Evolutionary conservation across 345 rosid genomes (phyloP), one percentile per base, ranked within the genome.

Genomic region (Hevea brasiliensis): DNA sequence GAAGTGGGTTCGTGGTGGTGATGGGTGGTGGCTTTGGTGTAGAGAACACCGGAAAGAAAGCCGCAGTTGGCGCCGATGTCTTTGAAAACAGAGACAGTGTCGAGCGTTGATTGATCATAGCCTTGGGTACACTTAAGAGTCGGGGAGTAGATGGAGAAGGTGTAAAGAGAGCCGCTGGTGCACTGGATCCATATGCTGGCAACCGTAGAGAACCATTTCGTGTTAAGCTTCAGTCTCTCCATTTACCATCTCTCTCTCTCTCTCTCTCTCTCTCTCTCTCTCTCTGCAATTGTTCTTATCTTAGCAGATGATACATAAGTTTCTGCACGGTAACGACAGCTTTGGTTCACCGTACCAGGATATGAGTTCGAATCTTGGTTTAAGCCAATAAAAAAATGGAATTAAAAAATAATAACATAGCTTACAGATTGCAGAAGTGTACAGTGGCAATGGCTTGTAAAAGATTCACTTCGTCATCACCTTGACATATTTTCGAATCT

Each of bases 111-210:
- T 68, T 92, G 96, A 47, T 87, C 84, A 82, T 92, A 89, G 35
- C 75, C 71, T 74, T 86, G 93, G 55, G 88, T 79, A 32, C 88
- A 86, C 67, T 92, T 92, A 70, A 92, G 86, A 68, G 40, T 68
- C 6, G 88, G 67, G 0, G 96, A 90, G 81, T 90, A 92, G 76
- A 90, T 74, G 72, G 89, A 78, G 87, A 89, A 90, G 59, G 96
- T 89, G 82, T 89, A 92, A 23, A 87, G 85, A 6, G 87, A 80
- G 21, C 96, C 93, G 74, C 79, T 71, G 29, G 84, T 80, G 84
- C 87, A 74, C 78, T 89, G 96, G 71, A 92, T 89, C 96, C 92
- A 88, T 84, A 89, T 86, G 76, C 92, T 88, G 44, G 89, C 96
- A 23, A 83, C 83, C 11, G 91, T 83, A 9, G 89, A 81, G 42